Percentiles rank a stretch among this genome's conserved stretches.
phyloP scores from a whole-genome alignment of 169 alveolate species.

The Eimeria necatrix region DNA sequence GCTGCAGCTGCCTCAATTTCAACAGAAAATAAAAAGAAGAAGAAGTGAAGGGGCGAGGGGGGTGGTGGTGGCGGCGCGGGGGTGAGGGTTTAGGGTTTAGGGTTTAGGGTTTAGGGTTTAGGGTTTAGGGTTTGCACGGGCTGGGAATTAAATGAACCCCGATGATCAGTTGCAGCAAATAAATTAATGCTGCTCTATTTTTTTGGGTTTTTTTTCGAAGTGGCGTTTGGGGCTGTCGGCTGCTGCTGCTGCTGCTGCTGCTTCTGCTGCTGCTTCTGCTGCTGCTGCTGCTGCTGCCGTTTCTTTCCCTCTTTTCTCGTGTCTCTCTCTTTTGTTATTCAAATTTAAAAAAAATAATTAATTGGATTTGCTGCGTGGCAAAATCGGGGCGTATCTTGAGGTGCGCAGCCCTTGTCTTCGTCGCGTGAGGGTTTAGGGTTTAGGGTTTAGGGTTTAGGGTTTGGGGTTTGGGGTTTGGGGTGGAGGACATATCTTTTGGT shows the following conservation, averaged over 20 bases:
- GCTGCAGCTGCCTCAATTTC: neutral
- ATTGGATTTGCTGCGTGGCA: no score
- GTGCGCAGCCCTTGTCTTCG: neutral
- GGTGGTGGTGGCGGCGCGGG: no score
- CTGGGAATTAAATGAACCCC: neutral
- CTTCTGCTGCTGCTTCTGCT: neutral
- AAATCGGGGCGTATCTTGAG: neutral
- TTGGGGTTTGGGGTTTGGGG: neutral
- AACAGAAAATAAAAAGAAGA: no score
- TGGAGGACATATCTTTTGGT: neutral
- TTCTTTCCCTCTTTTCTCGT: neutral
- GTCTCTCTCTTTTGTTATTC: neutral
- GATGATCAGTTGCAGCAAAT: neutral
- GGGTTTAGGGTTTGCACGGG: no score
- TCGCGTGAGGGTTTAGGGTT: neutral
- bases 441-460: conserved; percentile 36
- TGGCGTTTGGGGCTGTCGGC: neutral
- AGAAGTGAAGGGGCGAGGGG: no score
- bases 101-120: no score
- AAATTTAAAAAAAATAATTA: neutral
- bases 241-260: neutral
- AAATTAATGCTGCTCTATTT: neutral
- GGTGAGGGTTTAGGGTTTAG: no score
- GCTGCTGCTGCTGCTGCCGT: neutral
- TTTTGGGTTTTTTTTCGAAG: neutral